Evolutionary conservation across 2,329 filamentous ascomycete genomes (phyloP), one percentile per base, ranked within the genome.

Genomic region (Capronia epimyces): DNA sequence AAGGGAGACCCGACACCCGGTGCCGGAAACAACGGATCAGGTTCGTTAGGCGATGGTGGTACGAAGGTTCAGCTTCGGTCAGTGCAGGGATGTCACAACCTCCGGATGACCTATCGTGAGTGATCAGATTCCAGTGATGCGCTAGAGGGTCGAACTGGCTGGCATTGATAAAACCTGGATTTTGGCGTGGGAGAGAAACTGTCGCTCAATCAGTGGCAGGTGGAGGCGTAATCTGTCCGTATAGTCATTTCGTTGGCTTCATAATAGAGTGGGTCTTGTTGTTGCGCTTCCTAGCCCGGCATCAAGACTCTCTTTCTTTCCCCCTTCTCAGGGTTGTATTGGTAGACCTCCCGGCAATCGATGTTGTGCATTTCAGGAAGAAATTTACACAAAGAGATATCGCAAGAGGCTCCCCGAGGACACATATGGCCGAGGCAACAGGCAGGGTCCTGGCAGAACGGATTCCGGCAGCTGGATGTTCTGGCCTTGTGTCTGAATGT

Each of bases 381-480:
- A 36, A 55, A 58, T 31, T 58, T 58, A 46, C 55, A 58, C 24
- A 31, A 7, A 13, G 43, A 18, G 16, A 53, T 51, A 32, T 48
- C 48, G 52, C 55, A 58, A 3, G 39, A 20, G 18, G 37, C 34
- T 8, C 46, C 50, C 9, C 55, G 39, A 13, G 52, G 56, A 27
- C 56, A 59, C 53, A 52, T 54, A n/a, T 59, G 56, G 36, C 56
- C 56, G 7, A 59, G 46, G 13, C 50, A 53, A 29, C 56, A 59
- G 39, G 42, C 21, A 36, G 53, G 50, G 34, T 59, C 56, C 20
- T 29, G 34, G 34, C 56, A 59, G 32, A 55, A 56, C 2, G 56
- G 50, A 22, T 52, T 51, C 21, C 53, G 49, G 31, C 56, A 59
- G 37, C 39, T 50, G 27, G 56, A 59, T n/a, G 53, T 54, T 47